Evolutionary conservation across 176 grass and related monocot species (phyloP).

Genomic region (Triticum urartu): DNA sequence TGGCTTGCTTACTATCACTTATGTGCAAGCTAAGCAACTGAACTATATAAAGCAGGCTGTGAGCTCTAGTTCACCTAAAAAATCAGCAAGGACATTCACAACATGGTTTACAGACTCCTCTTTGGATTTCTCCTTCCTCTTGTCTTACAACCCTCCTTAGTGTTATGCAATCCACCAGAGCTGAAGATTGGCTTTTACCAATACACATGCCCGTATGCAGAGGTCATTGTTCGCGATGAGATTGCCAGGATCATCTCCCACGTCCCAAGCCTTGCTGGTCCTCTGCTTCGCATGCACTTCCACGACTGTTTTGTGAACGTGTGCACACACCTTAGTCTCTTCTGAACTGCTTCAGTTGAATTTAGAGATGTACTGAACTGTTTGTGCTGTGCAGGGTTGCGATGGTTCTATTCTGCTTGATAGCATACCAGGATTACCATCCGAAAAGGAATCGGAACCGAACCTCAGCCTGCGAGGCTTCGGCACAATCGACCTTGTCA

Average conservation of each 20-base stretch:
- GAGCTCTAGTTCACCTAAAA: constrained; percentile 30
- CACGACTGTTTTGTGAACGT: constrained; percentile 96
- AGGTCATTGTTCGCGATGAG: constrained; percentile 61
- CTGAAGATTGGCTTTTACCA: constrained; percentile 68
- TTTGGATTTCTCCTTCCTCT: constrained; percentile 40
- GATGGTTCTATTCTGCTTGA: constrained; percentile 79
- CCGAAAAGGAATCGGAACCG: constrained; percentile 64
- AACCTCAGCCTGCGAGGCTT: constrained; percentile 76
- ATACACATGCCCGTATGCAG: constrained; percentile 60
- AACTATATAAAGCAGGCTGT: constrained; percentile 52
- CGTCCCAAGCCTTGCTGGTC: constrained; percentile 60
- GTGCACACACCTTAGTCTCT: constrained; percentile 12
- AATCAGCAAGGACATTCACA: constrained; percentile 27
- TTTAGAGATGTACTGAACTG: background rate
- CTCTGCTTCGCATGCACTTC: constrained; percentile 78
- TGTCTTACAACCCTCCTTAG: constrained; percentile 37
- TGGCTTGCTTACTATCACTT: constrained; percentile 33
- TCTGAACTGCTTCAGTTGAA: background rate
- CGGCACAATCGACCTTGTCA: constrained; percentile 61
- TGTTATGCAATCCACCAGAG: constrained; percentile 36
- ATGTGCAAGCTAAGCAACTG: constrained; percentile 50
- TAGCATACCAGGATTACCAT: constrained; percentile 31
- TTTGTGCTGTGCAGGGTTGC: constrained; percentile 61
- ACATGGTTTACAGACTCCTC: constrained; percentile 42
- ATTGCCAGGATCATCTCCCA: constrained; percentile 47